Base-by-base conservation (phyloP, 768 basidiomycete species). In the Hypholoma fasciculare region DNA sequence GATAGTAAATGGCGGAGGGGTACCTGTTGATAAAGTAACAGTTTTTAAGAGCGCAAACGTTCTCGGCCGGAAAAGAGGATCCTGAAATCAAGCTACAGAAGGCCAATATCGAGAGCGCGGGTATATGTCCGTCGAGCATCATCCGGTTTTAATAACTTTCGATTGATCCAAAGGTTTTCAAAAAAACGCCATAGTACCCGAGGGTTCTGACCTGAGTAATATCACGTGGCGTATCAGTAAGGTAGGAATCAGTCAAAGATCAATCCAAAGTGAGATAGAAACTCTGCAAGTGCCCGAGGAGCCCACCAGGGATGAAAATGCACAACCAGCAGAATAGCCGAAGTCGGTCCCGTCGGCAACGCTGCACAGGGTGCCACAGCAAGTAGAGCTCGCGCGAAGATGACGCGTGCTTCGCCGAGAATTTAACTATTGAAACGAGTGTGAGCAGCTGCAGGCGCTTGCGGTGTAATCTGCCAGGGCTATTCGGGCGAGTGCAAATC, bases 121-220 rank as follows among this genome's bases (percentile, higher is more conserved):
- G 48, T 20, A 49, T 27, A 27, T 26, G 27, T 23, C 19, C 26
- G 11, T n/a, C 23, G 14, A 17, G n/a, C 27, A 26, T 30, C 23
- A 49, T 49, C n/a, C 12, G 48, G 16, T 49, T 49, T 49, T 49
- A 49, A 49, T 27, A 9, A 2, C 48, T 49, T 9, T 49, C 3
- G 48, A 49, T 27, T 49, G 48, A 49, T 49, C 48, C 48, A 49
- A 49, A 23, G 16, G 48, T 46, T 23, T 49, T 49, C 9, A 49
- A 49, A 9, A 23, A 49, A 49, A 49, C 48, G 40, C 48, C 48
- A 49, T 49, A 49, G 48, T 49, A 30, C 23, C 48, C 48, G 48
- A 49, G 48, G 27, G 23, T 16, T 30, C 44, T 49, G 47, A 11
- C 38, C 38, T 39, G 40, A 42, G 40, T 49, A 14, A 30, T 23